These are phyloP conservation scores for Viridothelium virens DNA, from an alignment of 495 filamentous ascomycete species.

Conservation along the genomic window DNA sequence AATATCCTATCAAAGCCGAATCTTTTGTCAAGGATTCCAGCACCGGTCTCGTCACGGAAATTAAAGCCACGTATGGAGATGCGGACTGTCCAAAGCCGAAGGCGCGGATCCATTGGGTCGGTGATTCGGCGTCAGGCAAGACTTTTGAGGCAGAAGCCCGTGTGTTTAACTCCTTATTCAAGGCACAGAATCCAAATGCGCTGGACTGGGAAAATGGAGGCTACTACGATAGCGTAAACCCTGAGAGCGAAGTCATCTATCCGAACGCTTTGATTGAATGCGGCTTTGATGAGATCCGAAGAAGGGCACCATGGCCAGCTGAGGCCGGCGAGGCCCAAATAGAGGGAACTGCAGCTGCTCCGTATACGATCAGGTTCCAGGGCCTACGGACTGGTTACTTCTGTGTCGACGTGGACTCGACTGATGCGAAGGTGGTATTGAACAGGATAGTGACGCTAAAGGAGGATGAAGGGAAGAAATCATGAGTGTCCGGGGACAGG, in stretches of 20 bases:
- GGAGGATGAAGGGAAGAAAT: conserved; percentile 70
- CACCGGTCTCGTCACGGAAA: conserved; percentile 61
- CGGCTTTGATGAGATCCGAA: conserved; percentile 71
- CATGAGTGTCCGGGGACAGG: not conserved
- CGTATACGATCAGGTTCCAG: conserved; percentile 72
- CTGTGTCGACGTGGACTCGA: conserved; percentile 71
- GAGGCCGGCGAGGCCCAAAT: conserved; percentile 39
- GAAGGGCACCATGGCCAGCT: conserved; percentile 75
- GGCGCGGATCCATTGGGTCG: conserved; percentile 89
- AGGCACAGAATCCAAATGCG: conserved; percentile 64
- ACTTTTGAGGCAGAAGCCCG: conserved; percentile 71
- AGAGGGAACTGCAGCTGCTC: conserved; percentile 41
- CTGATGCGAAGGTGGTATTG: conserved; percentile 66
- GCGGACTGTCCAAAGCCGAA: conserved; percentile 50
- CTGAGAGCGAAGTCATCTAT: conserved; percentile 71
- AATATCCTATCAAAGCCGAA: conserved; percentile 73
- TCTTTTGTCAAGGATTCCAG: conserved; percentile 62
- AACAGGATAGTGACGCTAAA: conserved; percentile 92
- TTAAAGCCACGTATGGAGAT: conserved; percentile 47
- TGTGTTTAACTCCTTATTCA: conserved; percentile 77
- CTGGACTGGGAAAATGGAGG: conserved; percentile 57
- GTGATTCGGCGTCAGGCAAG: conserved; percentile 46
- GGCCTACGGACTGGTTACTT: conserved; percentile 87
- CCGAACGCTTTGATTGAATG: conserved; percentile 72
- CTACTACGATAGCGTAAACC: conserved; percentile 78